A percentile compares a stretch with the other conserved stretches of the same genome.
These are phyloP conservation scores for Datisca glomerata DNA, from an alignment of 306 rosid genomes.

Conservation along the genomic window DNA sequence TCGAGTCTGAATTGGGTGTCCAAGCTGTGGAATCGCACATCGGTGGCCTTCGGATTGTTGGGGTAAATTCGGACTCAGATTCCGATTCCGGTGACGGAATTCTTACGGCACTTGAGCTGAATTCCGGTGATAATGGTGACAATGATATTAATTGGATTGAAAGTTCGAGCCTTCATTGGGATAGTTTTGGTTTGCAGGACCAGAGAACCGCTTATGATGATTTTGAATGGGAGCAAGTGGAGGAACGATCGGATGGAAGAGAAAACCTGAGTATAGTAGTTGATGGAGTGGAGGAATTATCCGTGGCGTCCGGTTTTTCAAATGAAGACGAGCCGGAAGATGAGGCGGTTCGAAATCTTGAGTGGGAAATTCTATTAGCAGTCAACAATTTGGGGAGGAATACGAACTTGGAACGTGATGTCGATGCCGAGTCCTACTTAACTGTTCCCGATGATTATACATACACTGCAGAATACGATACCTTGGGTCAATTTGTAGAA, in stretches of 20 bases:
- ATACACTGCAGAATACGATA: conserved; percentile 38
- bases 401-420: conserved; percentile 19
- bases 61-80: conserved; percentile 56
- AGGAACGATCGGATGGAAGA: conserved; percentile 30
- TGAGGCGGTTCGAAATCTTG: conserved; percentile 42
- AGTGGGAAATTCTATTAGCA: conserved; percentile 77
- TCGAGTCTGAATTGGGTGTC: conserved; percentile 17
- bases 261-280: conserved; percentile 23
- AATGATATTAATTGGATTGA: conserved; percentile 30
- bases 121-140: conserved; percentile 13
- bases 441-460: conserved; percentile 35
- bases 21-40: conserved; percentile 9
- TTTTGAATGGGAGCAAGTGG: conserved; percentile 60
- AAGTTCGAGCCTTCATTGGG: conserved; percentile 40
- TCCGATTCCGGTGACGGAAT: conserved; percentile 23
- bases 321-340: conserved; percentile 26
- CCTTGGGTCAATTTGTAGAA: conserved; percentile 58
- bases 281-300: conserved; percentile 38
- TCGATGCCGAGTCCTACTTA: conserved; percentile 19
- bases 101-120: conserved; percentile 15
- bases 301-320: conserved; percentile 46
- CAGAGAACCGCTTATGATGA: conserved; percentile 37
- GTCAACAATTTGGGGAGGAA: conserved; percentile 44
- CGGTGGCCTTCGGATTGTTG: conserved; percentile 47
- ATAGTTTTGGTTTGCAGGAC: conserved; percentile 46